Evolutionary conservation across 129 eudicot genomes (phyloP).

Genomic region (Heracleum sosnowskyi): DNA sequence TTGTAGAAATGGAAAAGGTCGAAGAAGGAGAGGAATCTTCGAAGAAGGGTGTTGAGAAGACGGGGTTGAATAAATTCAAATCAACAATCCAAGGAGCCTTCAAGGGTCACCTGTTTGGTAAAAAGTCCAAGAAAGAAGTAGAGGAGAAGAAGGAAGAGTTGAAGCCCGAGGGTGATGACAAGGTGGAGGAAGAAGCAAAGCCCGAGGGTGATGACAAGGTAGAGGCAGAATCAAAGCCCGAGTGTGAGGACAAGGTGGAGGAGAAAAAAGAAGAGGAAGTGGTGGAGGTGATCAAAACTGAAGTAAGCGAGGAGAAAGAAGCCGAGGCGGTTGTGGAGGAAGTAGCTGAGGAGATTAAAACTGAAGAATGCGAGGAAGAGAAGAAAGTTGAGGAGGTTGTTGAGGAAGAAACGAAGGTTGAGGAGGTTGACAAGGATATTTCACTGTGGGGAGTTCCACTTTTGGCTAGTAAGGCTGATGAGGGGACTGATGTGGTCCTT

Average conservation of each 20-base stretch:
- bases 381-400: background rate
- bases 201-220: background rate
- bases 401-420: background rate
- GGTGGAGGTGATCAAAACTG: background rate
- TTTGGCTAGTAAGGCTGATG: constrained; percentile 34
- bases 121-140: constrained; percentile 1
- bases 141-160: constrained; percentile 14
- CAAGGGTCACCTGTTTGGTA: constrained; percentile 32
- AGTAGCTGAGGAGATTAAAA: background rate
- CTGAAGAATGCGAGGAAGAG: constrained; percentile 1
- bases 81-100: constrained; percentile 40
- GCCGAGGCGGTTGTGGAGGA: constrained; percentile 15
- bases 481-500: constrained; percentile 44
- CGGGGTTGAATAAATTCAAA: constrained; percentile 42
- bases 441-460: constrained; percentile 75
- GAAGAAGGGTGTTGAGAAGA: constrained; percentile 27
- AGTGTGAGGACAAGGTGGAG: background rate
- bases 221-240: background rate
- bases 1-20: background rate
- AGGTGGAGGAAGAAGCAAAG: background rate
- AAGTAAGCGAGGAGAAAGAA: constrained; percentile 18
- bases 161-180: constrained; percentile 1
- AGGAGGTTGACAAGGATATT: constrained; percentile 22
- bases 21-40: background rate
- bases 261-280: background rate